Percentiles rank a stretch among this genome's conserved stretches.
Evolutionary conservation across 2,329 filamentous ascomycete species (phyloP).

Genomic region (Calonectria fujianensis): DNA sequence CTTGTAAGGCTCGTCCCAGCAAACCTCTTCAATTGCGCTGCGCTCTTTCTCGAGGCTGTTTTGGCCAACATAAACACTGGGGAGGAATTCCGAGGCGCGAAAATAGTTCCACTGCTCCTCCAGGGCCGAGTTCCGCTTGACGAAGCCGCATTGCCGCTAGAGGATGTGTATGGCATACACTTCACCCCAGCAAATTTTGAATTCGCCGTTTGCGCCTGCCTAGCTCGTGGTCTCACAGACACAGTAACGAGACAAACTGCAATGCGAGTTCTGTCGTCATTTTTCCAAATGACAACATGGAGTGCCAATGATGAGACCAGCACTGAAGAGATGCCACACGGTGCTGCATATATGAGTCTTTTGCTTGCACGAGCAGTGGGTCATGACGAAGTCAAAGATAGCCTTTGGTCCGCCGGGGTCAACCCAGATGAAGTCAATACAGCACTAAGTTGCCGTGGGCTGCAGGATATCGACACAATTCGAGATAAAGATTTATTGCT

Average conservation of each 20-base stretch:
- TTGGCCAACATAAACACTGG: slow-evolving; percentile 78
- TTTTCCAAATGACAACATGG: slow-evolving; percentile 67
- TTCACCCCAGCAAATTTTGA: slow-evolving; percentile 80
- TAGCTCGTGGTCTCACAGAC: slow-evolving; percentile 79
- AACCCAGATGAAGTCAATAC: slow-evolving; percentile 62
- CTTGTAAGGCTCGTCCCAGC: slow-evolving; percentile 78
- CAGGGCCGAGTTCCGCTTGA: slow-evolving; percentile 77
- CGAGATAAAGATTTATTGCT: slow-evolving; percentile 78
- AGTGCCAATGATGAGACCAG: slow-evolving; percentile 43
- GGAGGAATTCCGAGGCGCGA: slow-evolving; percentile 75
- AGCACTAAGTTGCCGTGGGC: slow-evolving; percentile 51
- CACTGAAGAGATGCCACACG: slow-evolving; percentile 49
- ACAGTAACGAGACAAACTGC: slow-evolving; percentile 75
- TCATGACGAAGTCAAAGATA: slow-evolving; percentile 77
- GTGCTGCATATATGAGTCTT: slow-evolving; percentile 76
- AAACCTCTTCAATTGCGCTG: slow-evolving; percentile 79
- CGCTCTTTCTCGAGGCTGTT: slow-evolving; percentile 79
- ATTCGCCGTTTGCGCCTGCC: slow-evolving; percentile 78
- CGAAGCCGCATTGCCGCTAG: slow-evolving; percentile 76
- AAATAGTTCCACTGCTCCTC: slow-evolving; percentile 76
- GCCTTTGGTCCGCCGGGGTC: slow-evolving; percentile 76
- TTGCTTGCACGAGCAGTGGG: slow-evolving; percentile 74
- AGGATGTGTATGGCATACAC: slow-evolving; percentile 79
- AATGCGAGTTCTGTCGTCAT: slow-evolving; percentile 77
- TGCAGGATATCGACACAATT: slow-evolving; percentile 64